phyloP scores from a whole-genome alignment of 2,329 filamentous ascomycete genomes.

The Cladophialophora psammophila region DNA sequence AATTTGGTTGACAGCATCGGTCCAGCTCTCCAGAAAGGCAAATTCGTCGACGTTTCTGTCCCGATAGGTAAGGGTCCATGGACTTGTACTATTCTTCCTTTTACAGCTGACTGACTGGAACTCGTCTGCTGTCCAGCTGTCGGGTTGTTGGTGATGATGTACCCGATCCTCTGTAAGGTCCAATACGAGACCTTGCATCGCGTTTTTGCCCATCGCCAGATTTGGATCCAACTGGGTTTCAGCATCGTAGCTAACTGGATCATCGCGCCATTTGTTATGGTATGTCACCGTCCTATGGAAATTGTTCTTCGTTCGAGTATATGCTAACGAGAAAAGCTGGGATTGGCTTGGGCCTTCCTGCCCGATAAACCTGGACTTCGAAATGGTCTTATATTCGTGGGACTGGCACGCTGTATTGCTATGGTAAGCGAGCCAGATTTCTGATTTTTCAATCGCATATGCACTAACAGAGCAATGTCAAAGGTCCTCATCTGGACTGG shows the following conservation, averaged over 20 bases:
- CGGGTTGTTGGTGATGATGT: conserved; percentile 90
- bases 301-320: not conserved
- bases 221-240: conserved; percentile 81
- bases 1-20: conserved; percentile 74
- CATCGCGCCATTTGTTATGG: conserved; percentile 79
- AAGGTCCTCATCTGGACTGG: conserved; percentile 77
- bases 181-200: conserved; percentile 76
- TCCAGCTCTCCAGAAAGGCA: conserved; percentile 70
- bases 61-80: conserved; percentile 63
- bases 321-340: conserved; percentile 53
- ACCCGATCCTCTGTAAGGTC: conserved; percentile 87
- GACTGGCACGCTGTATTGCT: conserved; percentile 83
- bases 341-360: conserved; percentile 59
- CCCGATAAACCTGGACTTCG: conserved; percentile 58
- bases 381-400: conserved; percentile 79
- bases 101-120: not conserved
- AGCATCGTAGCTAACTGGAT: conserved; percentile 83
- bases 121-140: conserved; percentile 62
- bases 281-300: not conserved
- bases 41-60: conserved; percentile 73
- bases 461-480: not conserved
- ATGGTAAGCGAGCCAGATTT: conserved; percentile 66
- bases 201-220: conserved; percentile 64
- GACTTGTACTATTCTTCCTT: not conserved
- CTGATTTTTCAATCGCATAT: not conserved